Conservation (phyloP, 2,329 filamentous ascomycete species). For the Monosporascus sp. region DNA sequence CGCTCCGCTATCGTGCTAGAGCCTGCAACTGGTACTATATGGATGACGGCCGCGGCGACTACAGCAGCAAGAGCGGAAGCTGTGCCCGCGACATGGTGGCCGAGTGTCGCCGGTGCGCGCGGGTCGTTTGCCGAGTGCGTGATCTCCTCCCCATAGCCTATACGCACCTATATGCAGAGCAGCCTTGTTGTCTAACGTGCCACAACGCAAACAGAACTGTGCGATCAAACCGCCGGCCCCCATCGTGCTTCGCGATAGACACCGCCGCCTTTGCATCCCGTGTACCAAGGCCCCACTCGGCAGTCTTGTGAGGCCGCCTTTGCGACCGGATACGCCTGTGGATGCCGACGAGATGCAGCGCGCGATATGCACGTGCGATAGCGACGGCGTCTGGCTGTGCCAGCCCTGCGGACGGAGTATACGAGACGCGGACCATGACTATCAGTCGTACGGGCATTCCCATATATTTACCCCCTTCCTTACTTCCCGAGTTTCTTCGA, state of each 20-base stretch:
- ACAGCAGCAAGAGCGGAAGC: slow-evolving; percentile 63
- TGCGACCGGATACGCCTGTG: slow-evolving; percentile 42
- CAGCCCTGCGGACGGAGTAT: slow-evolving; percentile 74
- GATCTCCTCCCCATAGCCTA: background rate
- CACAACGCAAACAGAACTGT: slow-evolving; percentile 63
- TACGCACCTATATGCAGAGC: background rate
- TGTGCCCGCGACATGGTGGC: slow-evolving; percentile 87
- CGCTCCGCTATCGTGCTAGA: slow-evolving; percentile 52
- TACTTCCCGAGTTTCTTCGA: too few relatives aligned
- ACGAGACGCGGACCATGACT: slow-evolving; percentile 52
- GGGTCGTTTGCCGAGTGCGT: slow-evolving; percentile 75
- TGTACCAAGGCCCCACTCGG: slow-evolving; percentile 70
- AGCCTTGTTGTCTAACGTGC: slow-evolving; percentile 1
- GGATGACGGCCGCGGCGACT: slow-evolving; percentile 43
- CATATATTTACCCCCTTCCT: background rate
- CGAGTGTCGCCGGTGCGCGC: slow-evolving; percentile 73
- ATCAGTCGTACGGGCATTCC: slow-evolving; percentile 43
- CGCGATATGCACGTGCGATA: slow-evolving; percentile 47
- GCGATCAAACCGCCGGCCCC: slow-evolving; percentile 74
- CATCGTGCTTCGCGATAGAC: slow-evolving; percentile 62
- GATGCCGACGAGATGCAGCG: slow-evolving; percentile 51
- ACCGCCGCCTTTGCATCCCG: slow-evolving; percentile 73
- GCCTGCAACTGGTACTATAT: slow-evolving; percentile 57
- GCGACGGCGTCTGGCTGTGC: slow-evolving; percentile 73
- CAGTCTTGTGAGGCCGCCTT: slow-evolving; percentile 40